Percentiles rank a stretch among this genome's conserved stretches.
phyloP scores from a whole-genome alignment of 768 basidiomycete genomes.

The Mycena indigotica region DNA sequence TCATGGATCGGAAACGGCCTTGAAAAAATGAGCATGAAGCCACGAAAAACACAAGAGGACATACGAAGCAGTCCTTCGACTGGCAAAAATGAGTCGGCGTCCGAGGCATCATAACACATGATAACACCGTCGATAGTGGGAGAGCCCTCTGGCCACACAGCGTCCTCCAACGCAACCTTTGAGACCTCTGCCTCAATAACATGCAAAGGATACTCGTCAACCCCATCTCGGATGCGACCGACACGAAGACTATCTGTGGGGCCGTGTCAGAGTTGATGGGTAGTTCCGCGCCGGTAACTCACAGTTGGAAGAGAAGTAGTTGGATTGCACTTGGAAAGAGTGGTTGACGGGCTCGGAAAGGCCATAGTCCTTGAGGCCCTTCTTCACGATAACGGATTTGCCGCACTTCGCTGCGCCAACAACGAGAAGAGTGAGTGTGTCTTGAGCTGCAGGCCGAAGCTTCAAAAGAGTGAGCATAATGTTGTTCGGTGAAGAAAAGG shows the following conservation, averaged over 20 bases:
- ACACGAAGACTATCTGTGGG: conserved; percentile 39
- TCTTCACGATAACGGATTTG: conserved; percentile 79
- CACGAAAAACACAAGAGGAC: conserved; percentile 33
- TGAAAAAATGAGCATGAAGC: conserved; percentile 16
- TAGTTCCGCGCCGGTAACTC: conserved; percentile 17
- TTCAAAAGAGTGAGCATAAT: conserved; percentile 5
- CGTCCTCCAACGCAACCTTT: conserved; percentile 24
- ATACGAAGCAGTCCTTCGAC: conserved; percentile 72
- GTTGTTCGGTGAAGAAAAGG: conserved; percentile 1
- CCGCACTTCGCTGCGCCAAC: conserved; percentile 80
- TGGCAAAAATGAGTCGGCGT: conserved; percentile 61
- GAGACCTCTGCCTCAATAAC: conserved; percentile 59
- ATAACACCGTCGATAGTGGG: conserved; percentile 76
- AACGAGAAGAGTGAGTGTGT: conserved; percentile 67
- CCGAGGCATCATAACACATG: conserved; percentile 82
- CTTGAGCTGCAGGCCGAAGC: conserved; percentile 22
- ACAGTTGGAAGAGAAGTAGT: conserved; percentile 45
- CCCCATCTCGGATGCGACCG: conserved; percentile 31
- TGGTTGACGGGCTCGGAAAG: conserved; percentile 47
- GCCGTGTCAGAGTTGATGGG: conserved; percentile 31
- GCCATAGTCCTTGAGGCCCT: conserved; percentile 68
- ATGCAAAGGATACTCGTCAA: conserved; percentile 48
- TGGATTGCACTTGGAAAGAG: conserved; percentile 32
- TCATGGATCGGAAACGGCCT: conserved; percentile 63
- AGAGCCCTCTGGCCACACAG: conserved; percentile 54